Conservation (phyloP, 352 stramenopile species). For the Phytophthora tentaculata region DNA sequence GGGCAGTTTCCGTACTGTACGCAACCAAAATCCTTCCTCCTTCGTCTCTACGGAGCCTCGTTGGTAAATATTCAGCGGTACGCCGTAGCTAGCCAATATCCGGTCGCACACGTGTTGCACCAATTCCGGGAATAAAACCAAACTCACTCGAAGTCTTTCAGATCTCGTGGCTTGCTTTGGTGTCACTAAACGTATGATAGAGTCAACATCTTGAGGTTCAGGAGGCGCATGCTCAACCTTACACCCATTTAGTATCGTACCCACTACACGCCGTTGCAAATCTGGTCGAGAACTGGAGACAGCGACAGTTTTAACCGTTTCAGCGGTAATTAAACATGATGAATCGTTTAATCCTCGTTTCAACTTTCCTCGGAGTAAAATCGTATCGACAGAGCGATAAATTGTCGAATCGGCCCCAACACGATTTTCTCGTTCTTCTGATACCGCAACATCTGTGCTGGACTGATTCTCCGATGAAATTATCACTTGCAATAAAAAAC, state of each 20-base stretch:
- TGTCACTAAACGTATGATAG: conserved; percentile 3
- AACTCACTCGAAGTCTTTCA: conserved; percentile 31
- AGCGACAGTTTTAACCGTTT: conserved; percentile 1
- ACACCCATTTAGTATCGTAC: conserved; percentile 20
- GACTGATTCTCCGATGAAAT: conserved; percentile 11
- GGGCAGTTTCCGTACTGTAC: conserved; percentile 18
- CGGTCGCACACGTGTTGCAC: conserved; percentile 32
- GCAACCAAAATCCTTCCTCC: conserved; percentile 33
- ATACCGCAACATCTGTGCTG: neutral
- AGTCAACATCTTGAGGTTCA: conserved; percentile 1
- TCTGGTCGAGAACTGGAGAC: conserved; percentile 8
- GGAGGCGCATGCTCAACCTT: neutral
- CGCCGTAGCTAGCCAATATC: conserved; percentile 37
- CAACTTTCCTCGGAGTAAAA: conserved; percentile 34
- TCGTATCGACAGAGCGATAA: conserved; percentile 18
- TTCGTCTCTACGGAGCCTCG: neutral
- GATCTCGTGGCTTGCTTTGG: conserved; percentile 9
- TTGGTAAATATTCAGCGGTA: conserved; percentile 22
- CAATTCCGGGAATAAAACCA: conserved; percentile 39
- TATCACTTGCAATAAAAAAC: conserved; percentile 36
- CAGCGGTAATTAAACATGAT: neutral
- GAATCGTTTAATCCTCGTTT: neutral
- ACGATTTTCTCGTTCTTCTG: neutral
- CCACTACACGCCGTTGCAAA: conserved; percentile 23
- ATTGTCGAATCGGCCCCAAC: neutral